phyloP scores from a whole-genome alignment of 1,284 basidiomycete species.

The Termitomyces sp. region DNA sequence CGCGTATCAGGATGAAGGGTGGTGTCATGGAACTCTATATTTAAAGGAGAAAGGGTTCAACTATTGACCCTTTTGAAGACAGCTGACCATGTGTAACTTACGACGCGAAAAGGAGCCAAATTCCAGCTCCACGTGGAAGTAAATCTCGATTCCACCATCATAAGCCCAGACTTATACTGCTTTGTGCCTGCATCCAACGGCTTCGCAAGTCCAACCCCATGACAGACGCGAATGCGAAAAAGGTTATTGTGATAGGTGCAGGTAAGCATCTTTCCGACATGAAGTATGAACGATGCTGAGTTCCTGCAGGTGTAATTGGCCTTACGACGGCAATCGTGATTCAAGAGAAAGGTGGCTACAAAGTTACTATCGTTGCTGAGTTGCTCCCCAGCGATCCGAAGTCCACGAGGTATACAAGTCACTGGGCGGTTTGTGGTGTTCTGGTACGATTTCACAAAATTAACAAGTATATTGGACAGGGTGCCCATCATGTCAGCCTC shows the following conservation, averaged over 20 bases:
- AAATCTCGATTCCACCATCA: not conserved
- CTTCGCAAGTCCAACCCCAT: not conserved
- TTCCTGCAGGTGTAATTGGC: slow-evolving; percentile 45
- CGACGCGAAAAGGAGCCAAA: not conserved
- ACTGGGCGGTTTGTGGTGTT: slow-evolving; percentile 61
- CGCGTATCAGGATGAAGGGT: not conserved
- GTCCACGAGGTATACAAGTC: slow-evolving; percentile 64
- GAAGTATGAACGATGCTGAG: not conserved
- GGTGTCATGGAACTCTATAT: not conserved
- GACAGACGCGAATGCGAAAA: slow-evolving; percentile 4
- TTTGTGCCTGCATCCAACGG: not conserved
- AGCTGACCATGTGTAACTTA: not conserved
- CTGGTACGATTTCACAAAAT: not conserved
- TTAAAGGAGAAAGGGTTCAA: not conserved
- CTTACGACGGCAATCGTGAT: slow-evolving; percentile 65
- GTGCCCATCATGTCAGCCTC: slow-evolving; percentile 66
- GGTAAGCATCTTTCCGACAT: slow-evolving; percentile 7
- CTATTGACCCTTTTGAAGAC: not conserved
- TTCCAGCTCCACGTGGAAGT: not conserved
- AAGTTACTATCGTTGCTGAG: slow-evolving; percentile 64
- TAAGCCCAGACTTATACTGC: not conserved
- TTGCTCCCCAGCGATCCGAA: slow-evolving; percentile 62
- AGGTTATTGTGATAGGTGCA: slow-evolving; percentile 21
- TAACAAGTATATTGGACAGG: slow-evolving; percentile 21
- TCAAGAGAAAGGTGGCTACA: slow-evolving; percentile 51